Evolutionary conservation across 2,329 filamentous ascomycete genomes (phyloP).

Genomic region (Pezicula radicicola): DNA sequence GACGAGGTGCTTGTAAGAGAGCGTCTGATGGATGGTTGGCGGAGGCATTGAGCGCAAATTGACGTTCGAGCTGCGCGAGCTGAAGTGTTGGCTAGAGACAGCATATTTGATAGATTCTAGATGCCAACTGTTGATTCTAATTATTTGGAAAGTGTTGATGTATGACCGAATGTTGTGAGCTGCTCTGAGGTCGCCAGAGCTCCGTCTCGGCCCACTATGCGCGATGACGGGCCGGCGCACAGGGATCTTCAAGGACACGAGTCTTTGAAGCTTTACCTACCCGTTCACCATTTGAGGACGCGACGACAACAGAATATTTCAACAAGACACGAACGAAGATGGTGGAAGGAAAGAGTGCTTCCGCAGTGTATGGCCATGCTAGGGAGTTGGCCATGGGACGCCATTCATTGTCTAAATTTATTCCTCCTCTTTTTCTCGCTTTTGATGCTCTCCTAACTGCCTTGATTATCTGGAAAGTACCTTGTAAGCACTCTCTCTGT

Average conservation of each 20-base stretch:
- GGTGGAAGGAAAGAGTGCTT: slow-evolving; percentile 4
- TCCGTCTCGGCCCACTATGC: no score
- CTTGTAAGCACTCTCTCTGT: slow-evolving; percentile 18
- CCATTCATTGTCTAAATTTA: slow-evolving; percentile 24
- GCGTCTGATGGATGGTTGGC: neutral
- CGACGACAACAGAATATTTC: neutral
- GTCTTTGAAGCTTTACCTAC: neutral
- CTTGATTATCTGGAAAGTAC: slow-evolving; percentile 23
- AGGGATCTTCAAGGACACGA: no score
- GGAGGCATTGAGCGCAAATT: slow-evolving; percentile 11
- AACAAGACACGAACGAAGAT: neutral
- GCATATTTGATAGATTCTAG: slow-evolving; percentile 10
- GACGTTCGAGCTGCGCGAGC: slow-evolving; percentile 7
- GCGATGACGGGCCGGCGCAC: no score
- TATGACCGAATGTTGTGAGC: no score
- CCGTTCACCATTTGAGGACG: neutral
- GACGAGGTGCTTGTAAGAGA: neutral
- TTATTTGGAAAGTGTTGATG: neutral
- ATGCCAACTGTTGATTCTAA: neutral
- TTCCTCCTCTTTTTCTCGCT: slow-evolving; percentile 18
- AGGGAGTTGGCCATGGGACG: slow-evolving; percentile 21
- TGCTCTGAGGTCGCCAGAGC: no score
- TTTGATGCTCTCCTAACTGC: slow-evolving; percentile 25
- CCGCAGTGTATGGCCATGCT: slow-evolving; percentile 14
- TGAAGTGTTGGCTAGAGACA: slow-evolving; percentile 11